These are phyloP conservation scores for Choiromyces venosus DNA, from an alignment of 495 filamentous ascomycete genomes.

Conservation along the genomic window DNA sequence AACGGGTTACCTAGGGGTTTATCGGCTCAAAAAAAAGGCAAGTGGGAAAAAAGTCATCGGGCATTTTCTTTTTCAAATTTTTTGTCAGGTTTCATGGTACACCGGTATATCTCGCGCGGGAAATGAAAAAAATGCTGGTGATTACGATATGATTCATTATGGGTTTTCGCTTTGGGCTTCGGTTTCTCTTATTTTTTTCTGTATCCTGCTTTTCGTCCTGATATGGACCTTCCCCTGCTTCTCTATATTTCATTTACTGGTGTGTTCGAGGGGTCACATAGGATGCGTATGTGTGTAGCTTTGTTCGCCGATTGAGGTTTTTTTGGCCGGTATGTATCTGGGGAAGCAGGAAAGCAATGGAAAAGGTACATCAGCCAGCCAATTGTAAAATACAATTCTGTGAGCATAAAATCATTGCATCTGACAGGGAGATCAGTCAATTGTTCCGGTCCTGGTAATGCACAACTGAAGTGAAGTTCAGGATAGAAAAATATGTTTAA, in stretches of 20 bases:
- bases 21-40: slow-evolving; percentile 29
- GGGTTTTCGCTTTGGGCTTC: slow-evolving; percentile 34
- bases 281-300: slow-evolving; percentile 1
- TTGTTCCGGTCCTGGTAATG: neutral
- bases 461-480: neutral
- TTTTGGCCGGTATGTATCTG: neutral
- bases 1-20: slow-evolving; percentile 30
- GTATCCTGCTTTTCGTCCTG: slow-evolving; percentile 1
- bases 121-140: slow-evolving; percentile 34
- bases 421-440: neutral
- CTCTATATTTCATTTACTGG: neutral
- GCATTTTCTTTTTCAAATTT: slow-evolving; percentile 30
- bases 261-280: slow-evolving; percentile 3
- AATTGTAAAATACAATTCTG: neutral
- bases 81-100: slow-evolving; percentile 22
- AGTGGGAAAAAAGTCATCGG: slow-evolving; percentile 27
- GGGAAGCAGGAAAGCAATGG: slow-evolving; percentile 1
- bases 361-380: neutral
- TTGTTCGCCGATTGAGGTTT: slow-evolving; percentile 1
- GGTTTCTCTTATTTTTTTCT: slow-evolving; percentile 33
- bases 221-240: neutral
- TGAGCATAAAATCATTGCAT: neutral
- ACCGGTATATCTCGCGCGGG: slow-evolving; percentile 20
- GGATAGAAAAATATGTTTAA: neutral
- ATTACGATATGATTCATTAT: slow-evolving; percentile 33